phyloP scores from a whole-genome alignment of 495 filamentous ascomycete species.

The Lichina pygmaea region DNA sequence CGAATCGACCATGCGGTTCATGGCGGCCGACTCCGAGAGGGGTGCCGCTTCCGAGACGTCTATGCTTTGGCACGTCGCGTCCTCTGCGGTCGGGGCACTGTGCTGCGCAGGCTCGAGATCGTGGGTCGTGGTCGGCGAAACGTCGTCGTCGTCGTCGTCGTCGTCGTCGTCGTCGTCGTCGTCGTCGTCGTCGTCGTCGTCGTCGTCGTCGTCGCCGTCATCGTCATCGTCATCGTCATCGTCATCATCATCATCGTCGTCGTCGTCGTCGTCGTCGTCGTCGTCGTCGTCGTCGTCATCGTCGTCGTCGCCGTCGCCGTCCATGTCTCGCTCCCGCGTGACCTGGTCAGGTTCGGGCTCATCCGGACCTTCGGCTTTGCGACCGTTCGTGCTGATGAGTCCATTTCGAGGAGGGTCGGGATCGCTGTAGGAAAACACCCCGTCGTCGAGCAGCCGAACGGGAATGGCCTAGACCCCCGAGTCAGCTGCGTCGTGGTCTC shows the following conservation, averaged over 20 bases:
- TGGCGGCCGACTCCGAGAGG: constrained; percentile 9
- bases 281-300: neutral
- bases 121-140: too few relatives aligned
- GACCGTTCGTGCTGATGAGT: neutral
- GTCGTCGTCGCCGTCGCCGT: neutral
- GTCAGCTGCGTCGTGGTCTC: constrained; percentile 6
- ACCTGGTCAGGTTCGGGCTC: neutral
- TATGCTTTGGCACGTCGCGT: constrained; percentile 7
- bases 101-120: too few relatives aligned
- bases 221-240: neutral
- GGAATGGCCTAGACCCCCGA: constrained; percentile 10
- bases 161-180: constrained; percentile 1
- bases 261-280: neutral
- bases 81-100: constrained; percentile 2
- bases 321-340: neutral
- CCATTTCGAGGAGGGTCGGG: neutral
- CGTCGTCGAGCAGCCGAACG: constrained; percentile 15
- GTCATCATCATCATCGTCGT: neutral
- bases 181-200: neutral
- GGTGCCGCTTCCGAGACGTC: constrained; percentile 9
- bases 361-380: constrained; percentile 1
- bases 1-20: constrained; percentile 8
- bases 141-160: neutral
- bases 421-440: constrained; percentile 1
- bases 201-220: neutral